Base-by-base conservation (phyloP, 176 grass and related monocot species). In the Avena eriantha region DNA sequence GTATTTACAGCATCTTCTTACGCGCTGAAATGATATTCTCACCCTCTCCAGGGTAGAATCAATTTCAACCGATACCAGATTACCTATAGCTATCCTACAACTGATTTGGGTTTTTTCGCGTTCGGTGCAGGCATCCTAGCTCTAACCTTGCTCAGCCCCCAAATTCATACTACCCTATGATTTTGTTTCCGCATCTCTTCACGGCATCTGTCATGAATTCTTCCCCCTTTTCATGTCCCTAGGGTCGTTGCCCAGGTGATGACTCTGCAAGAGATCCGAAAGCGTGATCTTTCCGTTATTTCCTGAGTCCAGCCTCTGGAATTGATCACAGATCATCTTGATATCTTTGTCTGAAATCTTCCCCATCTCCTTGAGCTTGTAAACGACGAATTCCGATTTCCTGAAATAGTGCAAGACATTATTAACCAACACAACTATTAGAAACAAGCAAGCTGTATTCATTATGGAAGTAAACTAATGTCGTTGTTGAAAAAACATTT, bases 331-430 rank as follows among this genome's bases (percentile, higher is more conserved):
- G 73, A 98, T 91, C 88, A 89, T 93, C 84, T 76, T 89, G 29
- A 96, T 81, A 61, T 98, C 93, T 57, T 92, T 98, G 9, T 98
- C 96, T 0, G 88, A 76, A 43, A 98, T 88, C 92, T 94, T 98
- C 21, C 88, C 93, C 93, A 96, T 98, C 76, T 96, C 92, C 87
- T 98, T 98, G 15, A 96, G 90, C 87, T 96, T 98, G 84, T 98
- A 98, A 71, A 98, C 67, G 3, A 88, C 93, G 73, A 94, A 98
- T 86, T 98, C 96, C 18, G 96, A 96, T 92, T 94, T 98, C 39
- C 96, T 98, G 92, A 81, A 92, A 92, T 39, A 82, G 31, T 34
- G 59, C 10, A 73, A 56, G 56, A 41, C 5, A 57, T 79, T 88
- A 57, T 79, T 88, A 73, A 73, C 29, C 1, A 24, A 73, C 43